Evolutionary conservation across 108 stramenopile species (phyloP), one percentile per base, ranked within the genome.

Genomic region (Discostella pseudostelligera): DNA sequence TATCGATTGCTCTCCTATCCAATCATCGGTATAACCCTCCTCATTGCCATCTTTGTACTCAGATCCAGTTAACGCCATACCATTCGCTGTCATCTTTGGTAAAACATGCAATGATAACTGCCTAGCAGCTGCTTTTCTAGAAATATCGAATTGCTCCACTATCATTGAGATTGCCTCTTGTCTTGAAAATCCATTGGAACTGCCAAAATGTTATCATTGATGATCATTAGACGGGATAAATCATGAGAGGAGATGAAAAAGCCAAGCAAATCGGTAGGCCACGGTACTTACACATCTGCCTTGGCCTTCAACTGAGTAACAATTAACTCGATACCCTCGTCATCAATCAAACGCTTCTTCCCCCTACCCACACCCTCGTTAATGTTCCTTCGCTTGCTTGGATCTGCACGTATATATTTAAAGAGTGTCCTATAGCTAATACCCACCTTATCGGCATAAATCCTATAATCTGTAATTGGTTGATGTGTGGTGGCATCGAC

Each of bases 161-260:
- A 65, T 25, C 39, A 65, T 10, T 14, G 36, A 17, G 39, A 65
- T 42, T 22, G 63, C 63, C 63, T 65, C 63, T n/a, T 40, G 14
- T 26, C 63, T 46, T 53, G 63, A 42, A 49, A 53, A 53, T 53
- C 50, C 50, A 36, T 49, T 53, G 19, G 22, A 28, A 49, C 61
- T 62, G n/a, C n/a, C n/a, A n/a, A n/a, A n/a, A n/a, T 13, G 45
- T 8, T n/a, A 24, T 28, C 26, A 24, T 24, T 11, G 8, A 61
- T 32, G 12, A 22, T 25, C 11, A 44, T 17, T n/a, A n/a, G n/a
- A n/a, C n/a, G n/a, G n/a, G n/a, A n/a, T n/a, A n/a, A n/a, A n/a
- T n/a, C n/a, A n/a, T n/a, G n/a, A n/a, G n/a, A n/a, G n/a, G n/a
- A n/a, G n/a, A n/a, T n/a, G n/a, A n/a, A n/a, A n/a, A n/a, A n/a